Evolutionary conservation across 148 eudicot genomes (phyloP).

Genomic region (Heliosperma pusillum): DNA sequence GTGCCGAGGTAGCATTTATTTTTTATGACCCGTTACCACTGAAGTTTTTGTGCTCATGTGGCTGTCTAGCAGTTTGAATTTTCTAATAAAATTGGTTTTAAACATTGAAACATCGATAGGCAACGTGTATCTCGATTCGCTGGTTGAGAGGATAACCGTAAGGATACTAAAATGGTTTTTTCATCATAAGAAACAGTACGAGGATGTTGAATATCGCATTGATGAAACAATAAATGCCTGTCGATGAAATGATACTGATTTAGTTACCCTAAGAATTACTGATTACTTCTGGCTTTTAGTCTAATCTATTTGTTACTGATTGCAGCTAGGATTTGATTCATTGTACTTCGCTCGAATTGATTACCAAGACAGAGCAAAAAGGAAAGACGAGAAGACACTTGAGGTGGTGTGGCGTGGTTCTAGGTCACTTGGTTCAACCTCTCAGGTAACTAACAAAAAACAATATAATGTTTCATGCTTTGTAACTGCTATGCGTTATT

Average conservation of each 20-base stretch:
- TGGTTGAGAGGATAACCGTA: neutral
- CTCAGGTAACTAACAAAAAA: constrained; percentile 43
- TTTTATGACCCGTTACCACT: neutral
- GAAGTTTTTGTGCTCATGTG: neutral
- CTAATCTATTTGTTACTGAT: neutral
- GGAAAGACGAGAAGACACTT: constrained; percentile 60
- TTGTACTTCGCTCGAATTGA: constrained; percentile 74
- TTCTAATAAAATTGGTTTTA: neutral
- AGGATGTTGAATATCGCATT: neutral
- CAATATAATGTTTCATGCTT: neutral
- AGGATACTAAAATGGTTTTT: neutral
- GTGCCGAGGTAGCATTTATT: constrained; percentile 57
- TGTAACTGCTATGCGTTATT: neutral
- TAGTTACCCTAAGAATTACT: neutral
- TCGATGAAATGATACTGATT: neutral
- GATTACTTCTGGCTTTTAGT: neutral
- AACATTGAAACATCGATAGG: neutral
- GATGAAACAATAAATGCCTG: neutral
- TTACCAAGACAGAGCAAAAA: constrained; percentile 75
- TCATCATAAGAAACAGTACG: neutral
- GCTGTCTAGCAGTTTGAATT: neutral
- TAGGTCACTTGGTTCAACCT: constrained; percentile 61
- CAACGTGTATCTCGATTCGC: neutral
- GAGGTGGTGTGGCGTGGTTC: constrained; percentile 78
- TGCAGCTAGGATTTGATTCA: constrained; percentile 79